Base-by-base conservation (phyloP, 73 alveolate genomes). In the Paramecium tetraurelia region DNA sequence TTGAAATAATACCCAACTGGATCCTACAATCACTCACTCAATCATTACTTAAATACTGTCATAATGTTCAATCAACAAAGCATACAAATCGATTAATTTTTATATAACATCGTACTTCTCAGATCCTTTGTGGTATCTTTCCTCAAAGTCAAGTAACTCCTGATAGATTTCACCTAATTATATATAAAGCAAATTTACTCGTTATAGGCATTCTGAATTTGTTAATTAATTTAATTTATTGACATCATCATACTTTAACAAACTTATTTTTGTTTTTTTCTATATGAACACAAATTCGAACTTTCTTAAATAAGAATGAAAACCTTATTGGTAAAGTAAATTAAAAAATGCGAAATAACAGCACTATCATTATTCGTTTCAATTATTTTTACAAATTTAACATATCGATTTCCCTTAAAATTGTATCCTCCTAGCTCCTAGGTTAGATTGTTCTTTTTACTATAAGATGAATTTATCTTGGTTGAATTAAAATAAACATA, bases 51-150 rank as follows among this genome's bases (percentile, higher is more conserved):
- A 33, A 3, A 63, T 63, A 18, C 84, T 63, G 46, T 63, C 84
- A 33, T 63, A 63, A 63, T 63, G 84, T 7, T 63, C 84, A 27
- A 63, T 63, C 31, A 63, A 33, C 50, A 22, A 27, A 31, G 84
- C 84, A 63, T 63, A 63, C 46, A 63, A 63, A n/a, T 63, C 84
- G 5, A 63, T 63, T 27, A 63, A 63, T 63, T 63, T 63, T 63
- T 63, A 20, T 63, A 63, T 63, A 12, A 63, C 84, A 63, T 63
- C 84, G 21, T 63, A 63, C n/a, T 63, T 63, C 50, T 63, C 84
- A 11, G 50, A 63, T 31, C 84, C 84, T 63, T 63, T 31, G 12
- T 63, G 84, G 14, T 63, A 63, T 63, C 84, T 27, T 63, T 63
- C 84, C n/a, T 63, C 84, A 33, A 21, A 63, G 44, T 27, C 84